Evolutionary conservation across 345 rosid species (phyloP), one percentile per base, ranked within the genome.

Genomic region (Arabis hirsuta): DNA sequence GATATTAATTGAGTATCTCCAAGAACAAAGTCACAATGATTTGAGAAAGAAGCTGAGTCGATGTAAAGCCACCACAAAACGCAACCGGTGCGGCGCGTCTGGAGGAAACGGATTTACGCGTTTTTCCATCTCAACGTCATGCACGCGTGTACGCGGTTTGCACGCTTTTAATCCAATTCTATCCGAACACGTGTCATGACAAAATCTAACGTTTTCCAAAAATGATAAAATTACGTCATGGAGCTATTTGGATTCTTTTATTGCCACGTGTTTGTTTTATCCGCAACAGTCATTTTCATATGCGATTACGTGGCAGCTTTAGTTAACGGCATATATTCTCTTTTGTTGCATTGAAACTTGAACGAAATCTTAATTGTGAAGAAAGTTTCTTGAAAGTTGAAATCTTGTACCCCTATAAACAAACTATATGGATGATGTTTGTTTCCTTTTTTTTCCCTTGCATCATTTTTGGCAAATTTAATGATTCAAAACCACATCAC

Each of bases 1-100:
- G 36, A 10, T 38, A 51, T 38, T 38, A 26, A 55, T 65, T 55
- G 50, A 55, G 71, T 46, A 65, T 65, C 45, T 56, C 14, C 59
- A 48, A 57, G 72, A 65, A 48, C 19, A 56, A 38, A 53, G 65
- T 47, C 44, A 46, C 36, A 65, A 48, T 38, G 65, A 65, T 39
- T 65, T 65, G 2, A 58, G 48, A 16, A 46, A 55, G 14, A 73
- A 44, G 45, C 44, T 41, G 24, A 39, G 72, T 65, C 72, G 59
- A 26, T 65, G 36, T 64, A 9, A 73, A 65, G 55, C 72, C 7
- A 47, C 72, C 11, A 47, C 24, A 73, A 48, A 73, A 57, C 72
- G 66, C 72, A 39, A 39, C 13, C 20, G 7, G 13, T 24, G 59
- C 48, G 65, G 52, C 77, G 65, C 59, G 71, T 65, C 71, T 65